Evolutionary conservation across 1,284 basidiomycete genomes (phyloP), one percentile per base, ranked within the genome.

Genomic region (Rhodotorula sp.): DNA sequence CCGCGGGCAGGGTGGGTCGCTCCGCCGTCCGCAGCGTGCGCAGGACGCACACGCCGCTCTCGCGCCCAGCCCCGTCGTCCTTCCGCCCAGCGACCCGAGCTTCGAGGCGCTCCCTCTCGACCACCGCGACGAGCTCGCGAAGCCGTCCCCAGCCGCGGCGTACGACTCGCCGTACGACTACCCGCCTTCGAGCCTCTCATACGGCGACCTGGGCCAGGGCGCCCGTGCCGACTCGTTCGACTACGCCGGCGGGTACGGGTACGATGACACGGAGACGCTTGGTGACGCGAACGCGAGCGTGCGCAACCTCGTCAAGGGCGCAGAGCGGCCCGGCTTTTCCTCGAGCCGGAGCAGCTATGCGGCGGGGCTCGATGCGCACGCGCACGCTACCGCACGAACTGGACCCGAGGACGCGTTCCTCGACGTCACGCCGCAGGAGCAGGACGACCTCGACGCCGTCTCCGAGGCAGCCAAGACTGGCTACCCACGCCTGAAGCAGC

Each of bases 381-480:
- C 3, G 2, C 21, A n/a, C n/a, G 39, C 39, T 5, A 27, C 25
- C n/a, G 39, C 57, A 6, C 12, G n/a, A 2, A 17, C n/a, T 8
- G 29, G n/a, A 2, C n/a, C 27, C 61, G 81, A 80, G 65, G 84
- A 67, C 66, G 80, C 81, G 55, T 80, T 81, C 55, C 84, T 90
- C 29, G 85, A 87, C 79, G 82, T 92, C 67, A 87, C 89, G 73
- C 85, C 86, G 54, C 83, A 84, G 60, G 92, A 94, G 80, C 84
- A 88, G 75, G 82, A 84, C 21, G 91, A 92, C 73, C 84, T 92
- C 74, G 84, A 84, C 34, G 79, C 87, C 27, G 83, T 93, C 53
- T 85, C 89, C 17, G 91, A 92, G 81, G 84, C 87, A 67, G 89
- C 89, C 19, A 84, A 87, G 56, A 86, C 87, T 2, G 92, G 92